phyloP scores from a whole-genome alignment of 129 eudicot species.

The sunflower (Helianthus annuus) region DNA sequence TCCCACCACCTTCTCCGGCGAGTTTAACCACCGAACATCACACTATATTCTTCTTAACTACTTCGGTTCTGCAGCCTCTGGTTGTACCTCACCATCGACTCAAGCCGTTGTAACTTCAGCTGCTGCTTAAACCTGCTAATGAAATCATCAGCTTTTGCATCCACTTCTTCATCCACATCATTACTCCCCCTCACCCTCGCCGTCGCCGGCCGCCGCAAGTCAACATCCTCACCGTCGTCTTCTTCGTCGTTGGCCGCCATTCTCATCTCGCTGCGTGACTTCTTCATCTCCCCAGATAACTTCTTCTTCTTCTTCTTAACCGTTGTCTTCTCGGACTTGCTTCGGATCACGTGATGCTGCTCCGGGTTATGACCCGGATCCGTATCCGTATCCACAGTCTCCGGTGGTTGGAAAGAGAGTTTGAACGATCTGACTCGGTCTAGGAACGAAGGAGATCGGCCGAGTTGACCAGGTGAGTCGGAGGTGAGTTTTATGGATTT shows the following conservation, averaged over 20 bases:
- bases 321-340: slow-evolving; percentile 24
- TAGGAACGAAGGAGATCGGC: slow-evolving; percentile 34
- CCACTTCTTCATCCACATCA: slow-evolving; percentile 51
- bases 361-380: not conserved
- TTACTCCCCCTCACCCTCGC: slow-evolving; percentile 24
- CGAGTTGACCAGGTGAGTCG: slow-evolving; percentile 32
- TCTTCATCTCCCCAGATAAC: slow-evolving; percentile 31
- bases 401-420: slow-evolving; percentile 20
- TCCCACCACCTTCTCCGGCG: slow-evolving; percentile 11
- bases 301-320: slow-evolving; percentile 14
- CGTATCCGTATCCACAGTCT: not conserved
- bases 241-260: not conserved
- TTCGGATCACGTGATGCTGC: slow-evolving; percentile 31
- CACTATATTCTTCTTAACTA: not conserved
- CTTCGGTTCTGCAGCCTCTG: slow-evolving; percentile 42
- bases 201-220: slow-evolving; percentile 42
- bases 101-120: slow-evolving; percentile 61
- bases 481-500: slow-evolving; percentile 18
- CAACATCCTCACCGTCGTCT: slow-evolving; percentile 26
- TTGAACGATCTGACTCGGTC: slow-evolving; percentile 55
- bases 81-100: slow-evolving; percentile 54
- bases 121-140: slow-evolving; percentile 67
- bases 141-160: slow-evolving; percentile 66
- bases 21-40: no score
- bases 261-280: slow-evolving; percentile 45